A percentile compares a stretch with the other conserved stretches of the same genome.
These are phyloP conservation scores for Scopulariopsis brevicaulis DNA, from an alignment of 2,329 filamentous ascomycete species.

Conservation along the genomic window DNA sequence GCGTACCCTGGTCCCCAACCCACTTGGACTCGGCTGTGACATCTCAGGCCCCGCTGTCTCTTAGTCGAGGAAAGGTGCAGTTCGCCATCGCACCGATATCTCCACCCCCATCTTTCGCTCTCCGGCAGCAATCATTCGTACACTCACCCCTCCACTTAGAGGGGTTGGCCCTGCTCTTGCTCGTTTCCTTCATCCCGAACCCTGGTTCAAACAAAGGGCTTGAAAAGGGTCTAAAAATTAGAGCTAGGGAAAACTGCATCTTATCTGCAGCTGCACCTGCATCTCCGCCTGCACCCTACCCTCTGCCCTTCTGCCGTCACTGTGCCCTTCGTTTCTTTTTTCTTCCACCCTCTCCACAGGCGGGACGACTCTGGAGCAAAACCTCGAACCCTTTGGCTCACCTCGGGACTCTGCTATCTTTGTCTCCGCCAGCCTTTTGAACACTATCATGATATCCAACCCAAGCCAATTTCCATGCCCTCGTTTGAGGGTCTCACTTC, in stretches of 20 bases:
- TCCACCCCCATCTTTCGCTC: no score
- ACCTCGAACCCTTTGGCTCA: conserved; percentile 4
- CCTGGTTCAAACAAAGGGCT: background rate
- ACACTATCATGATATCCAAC: conserved; percentile 26
- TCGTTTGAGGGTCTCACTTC: conserved; percentile 26
- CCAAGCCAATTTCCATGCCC: conserved; percentile 22
- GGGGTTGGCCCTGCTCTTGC: no score
- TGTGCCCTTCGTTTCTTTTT: background rate
- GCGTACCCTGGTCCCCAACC: no score
- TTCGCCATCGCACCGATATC: no score
- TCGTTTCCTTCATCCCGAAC: background rate
- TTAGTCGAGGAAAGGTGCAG: no score
- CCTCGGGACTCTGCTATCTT: background rate
- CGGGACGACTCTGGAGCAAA: conserved; percentile 3
- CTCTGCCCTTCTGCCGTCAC: background rate
- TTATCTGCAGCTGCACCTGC: background rate
- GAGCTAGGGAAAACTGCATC: background rate
- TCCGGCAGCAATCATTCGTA: no score
- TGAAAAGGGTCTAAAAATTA: background rate
- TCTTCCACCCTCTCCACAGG: background rate
- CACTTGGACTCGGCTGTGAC: no score
- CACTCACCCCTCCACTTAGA: no score
- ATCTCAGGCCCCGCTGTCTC: no score
- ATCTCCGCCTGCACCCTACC: background rate
- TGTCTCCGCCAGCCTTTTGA: background rate